These are phyloP conservation scores for Gastrolobium bilobum DNA, from an alignment of 306 rosid species.

Conservation along the genomic window DNA sequence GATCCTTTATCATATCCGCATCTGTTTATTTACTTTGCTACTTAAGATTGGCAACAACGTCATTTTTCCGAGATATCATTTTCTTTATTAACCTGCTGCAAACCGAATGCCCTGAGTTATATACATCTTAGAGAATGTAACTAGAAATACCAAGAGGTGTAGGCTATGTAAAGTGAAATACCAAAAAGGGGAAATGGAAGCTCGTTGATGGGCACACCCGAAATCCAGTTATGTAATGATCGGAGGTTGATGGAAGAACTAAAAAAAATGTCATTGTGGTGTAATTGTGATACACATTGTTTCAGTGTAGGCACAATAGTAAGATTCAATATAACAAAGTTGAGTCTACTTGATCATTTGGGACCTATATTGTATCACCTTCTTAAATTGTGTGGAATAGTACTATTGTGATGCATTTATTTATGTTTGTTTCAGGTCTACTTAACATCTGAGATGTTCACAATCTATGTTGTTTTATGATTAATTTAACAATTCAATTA, in stretches of 20 bases:
- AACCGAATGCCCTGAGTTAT: background rate
- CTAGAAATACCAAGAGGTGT: background rate
- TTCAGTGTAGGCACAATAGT: background rate
- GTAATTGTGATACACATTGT: constrained; percentile 35
- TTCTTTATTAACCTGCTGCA: background rate
- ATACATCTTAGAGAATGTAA: background rate
- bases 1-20: background rate
- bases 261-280: constrained; percentile 11
- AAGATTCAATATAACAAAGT: background rate
- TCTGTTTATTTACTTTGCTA: background rate
- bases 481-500: constrained; percentile 29
- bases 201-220: background rate
- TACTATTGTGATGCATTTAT: constrained; percentile 6
- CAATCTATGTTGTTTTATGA: constrained; percentile 22
- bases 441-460: constrained; percentile 32
- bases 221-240: constrained; percentile 25
- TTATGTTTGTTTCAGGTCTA: constrained; percentile 19
- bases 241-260: constrained; percentile 2
- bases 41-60: background rate
- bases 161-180: constrained; percentile 2
- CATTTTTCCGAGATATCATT: constrained; percentile 1
- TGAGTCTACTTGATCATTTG: background rate
- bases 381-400: constrained; percentile 11
- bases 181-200: constrained; percentile 17
- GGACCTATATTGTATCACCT: background rate